phyloP scores from a whole-genome alignment of 2,329 filamentous ascomycete genomes.

The Chaetothyriales sp. region DNA sequence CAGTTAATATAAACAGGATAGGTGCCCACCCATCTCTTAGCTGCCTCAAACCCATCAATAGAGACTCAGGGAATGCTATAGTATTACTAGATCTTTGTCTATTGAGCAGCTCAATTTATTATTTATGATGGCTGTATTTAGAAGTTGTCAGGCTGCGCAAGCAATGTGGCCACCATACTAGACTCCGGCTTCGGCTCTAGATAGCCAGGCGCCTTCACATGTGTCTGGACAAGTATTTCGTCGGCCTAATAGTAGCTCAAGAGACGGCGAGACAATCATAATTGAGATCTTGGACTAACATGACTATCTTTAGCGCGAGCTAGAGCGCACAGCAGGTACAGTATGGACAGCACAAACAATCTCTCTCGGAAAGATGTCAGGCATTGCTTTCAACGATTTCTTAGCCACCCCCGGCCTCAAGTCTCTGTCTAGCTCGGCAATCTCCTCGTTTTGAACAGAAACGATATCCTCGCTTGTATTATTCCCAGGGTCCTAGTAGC shows the following conservation, averaged over 20 bases:
- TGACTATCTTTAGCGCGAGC: not conserved
- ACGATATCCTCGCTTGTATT: not conserved
- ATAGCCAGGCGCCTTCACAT: too few relatives aligned
- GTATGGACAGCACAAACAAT: not conserved
- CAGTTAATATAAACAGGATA: too few relatives aligned
- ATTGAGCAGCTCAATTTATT: too few relatives aligned
- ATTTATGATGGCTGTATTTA: too few relatives aligned
- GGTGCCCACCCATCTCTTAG: too few relatives aligned
- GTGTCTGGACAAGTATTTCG: too few relatives aligned
- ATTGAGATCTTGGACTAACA: not conserved
- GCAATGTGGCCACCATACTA: too few relatives aligned
- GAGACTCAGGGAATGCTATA: too few relatives aligned
- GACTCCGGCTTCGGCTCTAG: too few relatives aligned
- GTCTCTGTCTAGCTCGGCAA: not conserved
- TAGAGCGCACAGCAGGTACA: not conserved
- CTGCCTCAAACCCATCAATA: too few relatives aligned
- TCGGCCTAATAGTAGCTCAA: not conserved
- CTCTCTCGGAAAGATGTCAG: not conserved
- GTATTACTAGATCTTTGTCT: too few relatives aligned
- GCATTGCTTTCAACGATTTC: not conserved
- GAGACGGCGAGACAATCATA: not conserved
- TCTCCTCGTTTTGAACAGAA: not conserved
- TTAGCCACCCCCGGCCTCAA: not conserved
- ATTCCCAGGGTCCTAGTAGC: not conserved
- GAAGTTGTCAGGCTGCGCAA: too few relatives aligned